Conservation (phyloP, 805 yeast species). For the Hanseniaspora lachancei region DNA sequence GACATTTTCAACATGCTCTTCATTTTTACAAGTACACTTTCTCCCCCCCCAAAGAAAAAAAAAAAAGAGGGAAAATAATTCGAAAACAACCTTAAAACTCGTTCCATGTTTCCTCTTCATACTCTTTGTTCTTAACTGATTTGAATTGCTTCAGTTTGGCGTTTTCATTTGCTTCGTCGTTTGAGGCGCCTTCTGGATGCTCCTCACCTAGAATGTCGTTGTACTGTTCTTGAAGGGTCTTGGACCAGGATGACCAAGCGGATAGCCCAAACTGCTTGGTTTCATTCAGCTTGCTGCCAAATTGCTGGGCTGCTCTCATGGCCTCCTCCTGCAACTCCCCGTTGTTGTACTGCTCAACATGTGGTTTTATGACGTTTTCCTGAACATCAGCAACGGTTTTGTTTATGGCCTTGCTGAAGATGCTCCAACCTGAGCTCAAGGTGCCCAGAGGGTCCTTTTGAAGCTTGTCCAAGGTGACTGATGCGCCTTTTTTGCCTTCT, state of each 20-base stretch:
- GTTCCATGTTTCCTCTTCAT: constrained; percentile 57
- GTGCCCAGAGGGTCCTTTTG: constrained; percentile 87
- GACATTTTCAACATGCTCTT: too few species aligned
- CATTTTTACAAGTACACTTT: background rate
- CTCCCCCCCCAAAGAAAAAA: background rate
- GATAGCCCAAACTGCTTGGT: constrained; percentile 67
- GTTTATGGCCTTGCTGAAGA: constrained; percentile 73
- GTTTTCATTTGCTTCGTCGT: constrained; percentile 33
- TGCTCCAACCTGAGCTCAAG: constrained; percentile 82
- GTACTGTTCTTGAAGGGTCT: constrained; percentile 28
- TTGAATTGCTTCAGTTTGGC: constrained; percentile 27
- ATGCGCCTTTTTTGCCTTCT: constrained; percentile 18
- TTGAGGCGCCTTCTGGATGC: constrained; percentile 32
- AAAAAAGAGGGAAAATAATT: background rate
- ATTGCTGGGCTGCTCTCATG: constrained; percentile 86
- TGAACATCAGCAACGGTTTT: constrained; percentile 77
- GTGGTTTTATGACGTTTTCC: constrained; percentile 83
- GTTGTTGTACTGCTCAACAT: constrained; percentile 56
- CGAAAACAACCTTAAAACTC: constrained; percentile 32
- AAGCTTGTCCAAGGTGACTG: constrained; percentile 51
- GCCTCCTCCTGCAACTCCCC: constrained; percentile 74
- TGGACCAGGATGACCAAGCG: constrained; percentile 48
- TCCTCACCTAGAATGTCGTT: constrained; percentile 16
- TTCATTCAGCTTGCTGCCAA: constrained; percentile 86
- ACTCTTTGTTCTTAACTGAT: constrained; percentile 26